Evolutionary conservation across 208 protist species (phyloP).

Genomic region (Crithidia acanthocephali): DNA sequence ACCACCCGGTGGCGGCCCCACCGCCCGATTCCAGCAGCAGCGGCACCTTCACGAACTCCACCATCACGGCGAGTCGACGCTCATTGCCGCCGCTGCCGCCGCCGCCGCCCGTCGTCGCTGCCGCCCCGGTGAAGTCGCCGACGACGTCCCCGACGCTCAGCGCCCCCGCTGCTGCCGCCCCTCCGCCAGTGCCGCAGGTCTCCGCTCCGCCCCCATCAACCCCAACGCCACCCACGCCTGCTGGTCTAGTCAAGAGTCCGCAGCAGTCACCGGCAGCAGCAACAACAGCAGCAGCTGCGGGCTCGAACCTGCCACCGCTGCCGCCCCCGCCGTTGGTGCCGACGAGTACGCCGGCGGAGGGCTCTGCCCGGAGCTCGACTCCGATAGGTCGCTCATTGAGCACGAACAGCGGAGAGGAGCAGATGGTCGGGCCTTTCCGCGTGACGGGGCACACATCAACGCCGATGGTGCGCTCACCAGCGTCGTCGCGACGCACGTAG

Average conservation of each 20-base stretch:
- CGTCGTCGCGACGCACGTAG: constrained; percentile 18
- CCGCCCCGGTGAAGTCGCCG: neutral
- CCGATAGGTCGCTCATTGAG: constrained; percentile 16
- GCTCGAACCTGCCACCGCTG: constrained; percentile 1
- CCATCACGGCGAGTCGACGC: constrained; percentile 7
- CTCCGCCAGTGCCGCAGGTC: neutral
- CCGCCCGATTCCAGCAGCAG: constrained; percentile 12
- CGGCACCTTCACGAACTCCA: neutral
- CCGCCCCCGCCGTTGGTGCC: constrained; percentile 25
- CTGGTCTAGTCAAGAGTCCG: constrained; percentile 16
- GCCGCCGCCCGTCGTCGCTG: neutral
- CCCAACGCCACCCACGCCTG: neutral
- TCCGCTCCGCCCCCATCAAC: neutral
- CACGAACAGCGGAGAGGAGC: constrained; percentile 23
- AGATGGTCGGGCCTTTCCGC: constrained; percentile 47
- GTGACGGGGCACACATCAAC: constrained; percentile 75
- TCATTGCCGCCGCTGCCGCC: constrained; percentile 30
- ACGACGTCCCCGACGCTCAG: neutral
- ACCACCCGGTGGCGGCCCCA: neutral
- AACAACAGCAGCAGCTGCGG: no score
- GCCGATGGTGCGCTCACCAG: constrained; percentile 56
- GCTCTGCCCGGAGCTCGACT: constrained; percentile 4
- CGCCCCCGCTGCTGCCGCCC: neutral
- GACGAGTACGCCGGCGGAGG: neutral
- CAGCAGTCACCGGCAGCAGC: constrained; percentile 13